Evolutionary conservation across 164 flowering plant genomes (phyloP), one percentile per base, ranked within the genome.

Genomic region (Vitis cinerea): DNA sequence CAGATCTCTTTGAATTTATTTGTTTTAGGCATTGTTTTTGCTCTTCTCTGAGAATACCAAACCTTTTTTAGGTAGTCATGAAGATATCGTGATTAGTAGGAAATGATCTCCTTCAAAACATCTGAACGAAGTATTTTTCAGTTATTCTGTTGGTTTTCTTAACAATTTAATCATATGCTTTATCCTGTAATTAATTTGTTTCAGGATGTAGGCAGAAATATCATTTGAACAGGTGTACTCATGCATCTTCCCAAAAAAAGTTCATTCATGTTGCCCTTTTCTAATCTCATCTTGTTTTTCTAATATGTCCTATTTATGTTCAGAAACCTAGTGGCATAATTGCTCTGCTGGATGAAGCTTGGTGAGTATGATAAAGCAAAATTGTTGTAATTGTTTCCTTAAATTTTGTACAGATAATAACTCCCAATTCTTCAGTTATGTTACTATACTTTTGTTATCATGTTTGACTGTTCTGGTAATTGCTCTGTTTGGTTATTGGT

Each of bases 311-410:
- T 30, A 63, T 62, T 52, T 23, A 27, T 66, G 57, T 81, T 51
- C 95, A 96, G 99, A 96, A 92, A 83, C 98, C 97, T 72, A 98
- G 99, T 77, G 99, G 99, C 64, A 88, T 96, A 62, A 85, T 96
- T 75, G 84, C 99, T 61, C 98, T 93, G 75, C 83, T 96, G 59
- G 99, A 96, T 83, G 98, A 96, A 80, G 99, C 99, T 76, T 96
- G 99, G 99, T 96, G 81, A 71, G 94, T 72, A 48, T 29, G 29
- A 13, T 37, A 17, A 8, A 55, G 52, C 15, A 15, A 47, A 27
- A 27, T 8, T 60, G 10, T 29, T 53, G 6, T 29, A 4, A 23
- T 9, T 15, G 12, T 56, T 68, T 12, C 16, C 27, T 16, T 55
- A 9, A 56, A 9, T 63, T 9, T 30, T 15, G 7, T n/a, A 9